Percentiles rank a stretch among this genome's conserved stretches.
phyloP scores from a whole-genome alignment of 768 basidiomycete species.

The Leccinum sublutescens region DNA sequence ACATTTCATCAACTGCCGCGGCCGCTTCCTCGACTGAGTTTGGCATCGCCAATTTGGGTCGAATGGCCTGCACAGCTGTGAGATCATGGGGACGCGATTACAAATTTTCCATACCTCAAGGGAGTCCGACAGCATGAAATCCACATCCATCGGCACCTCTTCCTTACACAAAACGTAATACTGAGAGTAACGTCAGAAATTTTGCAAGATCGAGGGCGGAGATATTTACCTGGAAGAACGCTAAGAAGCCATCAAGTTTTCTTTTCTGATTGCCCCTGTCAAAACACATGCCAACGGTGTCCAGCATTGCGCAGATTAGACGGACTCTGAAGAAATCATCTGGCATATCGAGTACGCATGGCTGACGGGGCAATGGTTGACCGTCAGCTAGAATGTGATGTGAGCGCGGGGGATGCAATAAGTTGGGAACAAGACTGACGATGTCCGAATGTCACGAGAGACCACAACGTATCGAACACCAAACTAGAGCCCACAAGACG shows the following conservation, averaged over 20 bases:
- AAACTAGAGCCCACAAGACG: constrained; percentile 84
- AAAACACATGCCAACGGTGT: constrained; percentile 98
- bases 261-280: constrained; percentile 89
- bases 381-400: constrained; percentile 66
- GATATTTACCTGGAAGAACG: constrained; percentile 81
- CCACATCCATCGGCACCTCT: constrained; percentile 92
- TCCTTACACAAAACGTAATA: constrained; percentile 91
- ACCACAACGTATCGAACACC: constrained; percentile 94
- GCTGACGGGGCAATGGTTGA: constrained; percentile 75
- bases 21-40: constrained; percentile 88
- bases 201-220: neutral
- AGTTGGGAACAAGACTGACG: constrained; percentile 51
- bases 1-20: constrained; percentile 85
- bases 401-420: constrained; percentile 8
- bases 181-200: constrained; percentile 31
- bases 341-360: constrained; percentile 79
- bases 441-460: constrained; percentile 92
- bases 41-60: constrained; percentile 70
- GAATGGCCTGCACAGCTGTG: constrained; percentile 58
- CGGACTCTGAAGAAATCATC: constrained; percentile 96
- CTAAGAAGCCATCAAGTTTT: constrained; percentile 89
- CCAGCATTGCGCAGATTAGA: constrained; percentile 87
- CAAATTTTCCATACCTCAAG: constrained; percentile 60
- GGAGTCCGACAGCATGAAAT: constrained; percentile 95
- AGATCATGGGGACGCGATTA: neutral